Base-by-base conservation (phyloP, 129 eudicot species). In the Flaveria robusta region DNA sequence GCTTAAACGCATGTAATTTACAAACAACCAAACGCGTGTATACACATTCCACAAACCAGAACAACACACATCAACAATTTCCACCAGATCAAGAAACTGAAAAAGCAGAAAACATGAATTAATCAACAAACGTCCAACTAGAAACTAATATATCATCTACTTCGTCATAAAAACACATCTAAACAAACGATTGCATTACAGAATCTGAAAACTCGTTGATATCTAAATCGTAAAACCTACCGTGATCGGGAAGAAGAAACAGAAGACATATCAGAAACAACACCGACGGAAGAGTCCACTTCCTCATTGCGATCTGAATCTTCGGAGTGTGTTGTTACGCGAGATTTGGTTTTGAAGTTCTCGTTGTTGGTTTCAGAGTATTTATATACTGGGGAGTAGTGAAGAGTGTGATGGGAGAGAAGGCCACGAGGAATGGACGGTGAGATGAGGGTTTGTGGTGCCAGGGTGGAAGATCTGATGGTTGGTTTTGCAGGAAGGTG, bases 161-260 rank as follows among this genome's bases (percentile, higher is more conserved):
- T 77, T 70, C 52, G 15, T 37, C 41, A 65, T 14, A n/a, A 50
- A 31, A 4, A 50, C 27, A 50, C 47, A 26, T 60, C 23, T 63
- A 66, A 16, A 76, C 81, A 15, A 23, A 15, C 27, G 6, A 20
- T 37, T 50, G 49, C 26, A 55, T 9, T 23, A 29, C 11, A 50
- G 26, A 76, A 66, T 76, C 56, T 76, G 19, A 18, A 51, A 20
- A 43, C 5, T 3, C 52, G 52, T 14, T 47, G 13, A 14, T 37
- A 46, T n/a, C 10, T 11, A 18, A 75, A 47, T 14, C 34, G 37
- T 29, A 27, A 26, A 47, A 75, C 29, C 51, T 71, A 92, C 99
- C 99, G 86, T 91, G 99, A 94, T 94, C 99, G 26, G 97, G 96
- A n/a, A 89, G 85, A 71, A 94, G 97, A 80, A 89, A 87, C 68